Evolutionary conservation across 129 eudicot genomes (phyloP), one percentile per base, ranked within the genome.

Genomic region (Tagetes patula): DNA sequence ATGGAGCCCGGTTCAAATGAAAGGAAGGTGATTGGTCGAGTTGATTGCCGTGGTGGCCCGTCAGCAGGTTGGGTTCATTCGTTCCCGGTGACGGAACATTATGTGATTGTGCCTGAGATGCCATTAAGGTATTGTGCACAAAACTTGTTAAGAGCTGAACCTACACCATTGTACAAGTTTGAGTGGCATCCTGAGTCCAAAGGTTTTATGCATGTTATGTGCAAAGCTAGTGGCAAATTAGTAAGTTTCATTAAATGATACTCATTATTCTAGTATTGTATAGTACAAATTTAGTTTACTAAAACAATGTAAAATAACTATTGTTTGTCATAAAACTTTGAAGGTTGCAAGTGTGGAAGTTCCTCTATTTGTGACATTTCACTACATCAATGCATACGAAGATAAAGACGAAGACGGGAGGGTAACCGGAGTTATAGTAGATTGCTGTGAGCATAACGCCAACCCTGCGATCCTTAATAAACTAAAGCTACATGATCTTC

Each of bases 321-420:
- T 67, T 20, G 52, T 11, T 72, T 78, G 20, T 43, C 13, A 37
- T 69, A 7, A 34, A 32, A 31, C 2, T 36, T 64, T 75, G 52
- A 80, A 94, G 99, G 97, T 91, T 82, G 89, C 99, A 69, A 95
- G 96, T 48, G 97, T 95, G 41, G 99, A 95, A 73, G 99, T 95
- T 59, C 99, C 99, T 36, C 49, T 90, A 48, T 95, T 78, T 63
- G 96, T 95, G 76, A 85, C 93, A 50, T 95, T 95, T 82, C 99
- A 95, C 81, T 95, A 85, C 96, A 90, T 95, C 47, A 95, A 95
- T 61, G 99, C 97, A 27, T 95, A 91, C 65, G 99, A 95, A 81
- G 96, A 95, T 78, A 87, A 73, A 78, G 99, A 95, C n/a, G 96
- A 88, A 74, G 96, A 91, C 37, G 99, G 99, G 6, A 86, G 92